These are phyloP conservation scores for Helotiales sp. DNA, from an alignment of 2,329 filamentous ascomycete species.

Conservation along the genomic window DNA sequence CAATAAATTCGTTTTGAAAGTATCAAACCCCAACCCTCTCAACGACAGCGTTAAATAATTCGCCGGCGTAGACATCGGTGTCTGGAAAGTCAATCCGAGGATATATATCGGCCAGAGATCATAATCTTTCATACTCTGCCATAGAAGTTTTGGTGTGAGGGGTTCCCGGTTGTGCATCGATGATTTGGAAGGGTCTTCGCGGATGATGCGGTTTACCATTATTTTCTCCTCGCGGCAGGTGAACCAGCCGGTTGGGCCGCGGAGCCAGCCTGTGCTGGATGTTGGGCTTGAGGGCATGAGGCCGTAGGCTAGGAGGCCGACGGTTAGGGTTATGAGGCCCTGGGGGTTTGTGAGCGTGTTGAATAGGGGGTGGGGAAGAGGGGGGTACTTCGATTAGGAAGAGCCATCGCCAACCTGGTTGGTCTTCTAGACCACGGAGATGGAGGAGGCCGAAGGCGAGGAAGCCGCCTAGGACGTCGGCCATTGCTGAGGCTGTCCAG, in stretches of 20 bases:
- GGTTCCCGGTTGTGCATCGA: constrained; percentile 52
- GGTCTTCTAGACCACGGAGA: constrained; percentile 22
- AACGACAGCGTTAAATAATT: constrained; percentile 63
- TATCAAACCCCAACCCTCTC: constrained; percentile 55
- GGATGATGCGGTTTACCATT: constrained; percentile 57
- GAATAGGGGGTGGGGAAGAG: neutral
- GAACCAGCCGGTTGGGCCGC: constrained; percentile 62
- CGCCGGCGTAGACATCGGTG: constrained; percentile 48
- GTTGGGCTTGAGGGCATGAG: constrained; percentile 30
- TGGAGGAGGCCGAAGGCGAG: constrained; percentile 30
- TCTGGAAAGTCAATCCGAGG: constrained; percentile 46
- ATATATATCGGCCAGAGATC: constrained; percentile 53
- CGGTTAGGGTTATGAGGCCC: constrained; percentile 25
- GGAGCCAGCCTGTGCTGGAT: constrained; percentile 49
- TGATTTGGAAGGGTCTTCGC: constrained; percentile 50
- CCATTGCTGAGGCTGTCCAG: constrained; percentile 25
- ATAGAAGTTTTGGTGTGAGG: constrained; percentile 44
- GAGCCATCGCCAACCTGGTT: constrained; percentile 42
- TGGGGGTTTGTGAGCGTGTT: constrained; percentile 8
- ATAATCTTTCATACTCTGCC: constrained; percentile 49
- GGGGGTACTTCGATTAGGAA: constrained; percentile 32
- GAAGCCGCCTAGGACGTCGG: constrained; percentile 26
- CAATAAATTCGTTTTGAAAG: constrained; percentile 62
- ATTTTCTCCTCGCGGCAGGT: constrained; percentile 60
- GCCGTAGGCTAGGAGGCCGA: constrained; percentile 23